These are phyloP conservation scores for Bromus sterilis DNA, from an alignment of 176 grass and related monocot genomes.

Conservation along the genomic window DNA sequence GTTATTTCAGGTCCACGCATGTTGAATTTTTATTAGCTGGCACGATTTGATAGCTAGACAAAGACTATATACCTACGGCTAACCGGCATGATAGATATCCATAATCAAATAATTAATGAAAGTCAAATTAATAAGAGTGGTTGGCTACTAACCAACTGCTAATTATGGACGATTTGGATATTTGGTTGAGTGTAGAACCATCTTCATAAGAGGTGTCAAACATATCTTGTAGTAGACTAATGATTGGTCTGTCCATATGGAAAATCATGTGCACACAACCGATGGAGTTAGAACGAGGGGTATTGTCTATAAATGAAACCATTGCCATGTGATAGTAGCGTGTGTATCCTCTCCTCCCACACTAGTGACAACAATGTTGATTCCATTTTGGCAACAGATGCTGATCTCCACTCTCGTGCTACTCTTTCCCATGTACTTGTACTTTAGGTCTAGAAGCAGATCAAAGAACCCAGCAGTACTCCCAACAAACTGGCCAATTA, in stretches of 20 bases:
- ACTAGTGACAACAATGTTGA: not conserved
- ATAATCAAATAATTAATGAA: no score
- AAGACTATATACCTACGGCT: no score
- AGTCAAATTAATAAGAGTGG: no score
- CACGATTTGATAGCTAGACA: no score
- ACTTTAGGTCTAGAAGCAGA: not conserved
- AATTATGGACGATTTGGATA: no score
- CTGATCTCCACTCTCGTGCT: not conserved
- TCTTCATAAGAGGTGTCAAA: no score
- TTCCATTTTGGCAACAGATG: not conserved
- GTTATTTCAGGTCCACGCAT: no score
- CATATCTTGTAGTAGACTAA: no score
- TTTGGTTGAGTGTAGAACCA: no score
- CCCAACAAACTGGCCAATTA: not conserved
- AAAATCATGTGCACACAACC: not conserved
- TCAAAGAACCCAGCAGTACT: not conserved
- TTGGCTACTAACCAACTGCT: no score
- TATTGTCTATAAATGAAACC: not conserved
- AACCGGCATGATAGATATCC: no score
- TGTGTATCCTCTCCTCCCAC: not conserved
- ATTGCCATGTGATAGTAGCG: not conserved
- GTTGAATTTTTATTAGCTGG: no score
- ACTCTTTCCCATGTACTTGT: not conserved
- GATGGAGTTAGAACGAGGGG: not conserved
- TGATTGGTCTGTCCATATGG: not conserved